Percentiles rank a stretch among this genome's conserved stretches.
phyloP scores from a whole-genome alignment of 2,329 filamentous ascomycete species.

The Dryadomyces sulphureus region DNA sequence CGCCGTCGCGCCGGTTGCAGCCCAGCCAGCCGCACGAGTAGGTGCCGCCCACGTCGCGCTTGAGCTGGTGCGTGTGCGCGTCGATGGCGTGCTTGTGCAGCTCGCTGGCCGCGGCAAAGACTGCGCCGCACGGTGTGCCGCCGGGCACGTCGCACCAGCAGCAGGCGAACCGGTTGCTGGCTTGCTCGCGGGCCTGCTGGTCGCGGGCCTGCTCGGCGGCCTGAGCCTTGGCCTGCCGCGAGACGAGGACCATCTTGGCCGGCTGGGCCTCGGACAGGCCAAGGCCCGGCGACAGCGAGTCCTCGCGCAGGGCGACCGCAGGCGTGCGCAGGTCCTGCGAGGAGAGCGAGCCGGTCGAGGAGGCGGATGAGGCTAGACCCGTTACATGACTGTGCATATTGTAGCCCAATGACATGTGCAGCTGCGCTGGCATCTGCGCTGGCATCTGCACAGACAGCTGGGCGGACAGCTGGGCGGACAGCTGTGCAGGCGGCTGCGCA shows the following conservation, averaged over 20 bases:
- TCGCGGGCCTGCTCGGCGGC: background rate
- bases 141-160: conserved; percentile 16
- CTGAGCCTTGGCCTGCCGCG: too few relatives aligned
- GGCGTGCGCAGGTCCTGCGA: conserved; percentile 7
- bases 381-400: background rate
- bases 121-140: conserved; percentile 13
- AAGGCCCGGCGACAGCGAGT: background rate
- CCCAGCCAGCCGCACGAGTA: conserved; percentile 37
- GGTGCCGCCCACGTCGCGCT: conserved; percentile 30
- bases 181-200: too few relatives aligned
- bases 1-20: conserved; percentile 33
- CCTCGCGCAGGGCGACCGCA: conserved; percentile 1
- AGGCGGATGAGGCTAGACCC: conserved; percentile 1
- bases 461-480: too few relatives aligned
- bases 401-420: background rate
- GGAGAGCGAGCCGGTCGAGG: conserved; percentile 4
- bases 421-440: background rate
- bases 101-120: conserved; percentile 28
- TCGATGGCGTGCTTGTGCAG: conserved; percentile 41
- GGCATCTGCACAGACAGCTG: too few relatives aligned
- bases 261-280: background rate
- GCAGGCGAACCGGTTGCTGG: conserved; percentile 9
- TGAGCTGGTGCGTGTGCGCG: conserved; percentile 30
- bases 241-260: background rate
- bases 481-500: too few relatives aligned